Conservation (phyloP, 2,329 filamentous ascomycete species). For the Xylariales sp. region DNA sequence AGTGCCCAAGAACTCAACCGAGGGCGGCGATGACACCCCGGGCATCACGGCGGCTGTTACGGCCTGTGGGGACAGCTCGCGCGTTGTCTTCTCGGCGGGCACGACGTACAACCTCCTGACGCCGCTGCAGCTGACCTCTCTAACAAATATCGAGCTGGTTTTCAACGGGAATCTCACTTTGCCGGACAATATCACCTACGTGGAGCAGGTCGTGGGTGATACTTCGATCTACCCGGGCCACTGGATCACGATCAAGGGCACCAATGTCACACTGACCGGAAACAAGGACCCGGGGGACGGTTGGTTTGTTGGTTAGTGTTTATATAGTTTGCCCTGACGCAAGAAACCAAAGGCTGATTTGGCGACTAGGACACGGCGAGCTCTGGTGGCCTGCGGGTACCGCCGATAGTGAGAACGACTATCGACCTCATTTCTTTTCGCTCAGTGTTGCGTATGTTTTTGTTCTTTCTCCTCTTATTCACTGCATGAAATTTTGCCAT, state of each 20-base stretch:
- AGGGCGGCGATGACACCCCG: constrained; percentile 11
- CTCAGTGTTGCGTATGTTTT: constrained; percentile 9
- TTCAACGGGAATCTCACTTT: constrained; percentile 15
- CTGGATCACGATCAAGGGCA: constrained; percentile 16
- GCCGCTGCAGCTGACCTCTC: constrained; percentile 11
- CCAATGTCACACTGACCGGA: constrained; percentile 8
- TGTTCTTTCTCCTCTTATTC: too few species aligned
- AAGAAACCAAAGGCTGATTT: too few species aligned
- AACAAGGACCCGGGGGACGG: constrained; percentile 5
- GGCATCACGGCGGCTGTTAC: constrained; percentile 8
- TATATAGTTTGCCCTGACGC: too few species aligned
- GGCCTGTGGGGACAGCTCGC: constrained; percentile 11
- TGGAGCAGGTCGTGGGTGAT: constrained; percentile 13
- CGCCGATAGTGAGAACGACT: constrained; percentile 11
- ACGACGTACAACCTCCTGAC: constrained; percentile 15
- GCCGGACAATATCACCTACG: constrained; percentile 12
- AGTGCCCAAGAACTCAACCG: constrained; percentile 12
- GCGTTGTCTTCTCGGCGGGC: constrained; percentile 11
- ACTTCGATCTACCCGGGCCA: constrained; percentile 14
- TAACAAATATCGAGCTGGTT: constrained; percentile 14
- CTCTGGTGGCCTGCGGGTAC: constrained; percentile 14
- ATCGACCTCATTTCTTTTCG: constrained; percentile 16
- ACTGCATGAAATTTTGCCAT: background rate
- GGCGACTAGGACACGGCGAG: constrained; percentile 10
- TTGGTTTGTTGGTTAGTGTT: constrained; percentile 12